Evolutionary conservation across 2,329 filamentous ascomycete species (phyloP).

Genomic region (Pestalotiopsis sp.): DNA sequence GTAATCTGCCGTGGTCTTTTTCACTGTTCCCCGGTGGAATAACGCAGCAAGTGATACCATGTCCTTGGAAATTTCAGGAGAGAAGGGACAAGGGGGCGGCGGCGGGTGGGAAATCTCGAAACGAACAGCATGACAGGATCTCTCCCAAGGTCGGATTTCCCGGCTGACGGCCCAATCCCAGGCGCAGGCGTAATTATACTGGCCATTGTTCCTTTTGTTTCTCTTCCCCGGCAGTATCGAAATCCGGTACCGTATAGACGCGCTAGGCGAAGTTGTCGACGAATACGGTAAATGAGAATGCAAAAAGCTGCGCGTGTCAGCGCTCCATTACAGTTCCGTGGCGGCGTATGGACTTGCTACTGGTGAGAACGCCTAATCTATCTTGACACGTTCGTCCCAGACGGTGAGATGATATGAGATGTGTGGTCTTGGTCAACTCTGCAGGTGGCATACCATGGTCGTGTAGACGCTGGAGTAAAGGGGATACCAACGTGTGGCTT

Average conservation of each 20-base stretch:
- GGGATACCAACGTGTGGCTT: too few species aligned
- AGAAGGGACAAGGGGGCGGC: not conserved
- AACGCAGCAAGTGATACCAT: not conserved
- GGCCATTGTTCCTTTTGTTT: too few species aligned
- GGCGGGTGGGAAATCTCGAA: not conserved
- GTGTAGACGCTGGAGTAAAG: too few species aligned
- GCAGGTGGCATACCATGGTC: too few species aligned
- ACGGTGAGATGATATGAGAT: not conserved
- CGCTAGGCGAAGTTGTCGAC: not conserved
- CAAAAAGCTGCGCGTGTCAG: not conserved
- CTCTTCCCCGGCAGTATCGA: not conserved
- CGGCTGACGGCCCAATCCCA: not conserved
- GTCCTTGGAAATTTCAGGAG: not conserved
- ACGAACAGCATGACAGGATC: not conserved
- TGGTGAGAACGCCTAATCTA: not conserved
- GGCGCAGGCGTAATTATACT: not conserved
- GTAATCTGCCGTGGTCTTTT: not conserved
- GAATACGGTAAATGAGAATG: not conserved
- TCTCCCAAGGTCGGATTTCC: not conserved
- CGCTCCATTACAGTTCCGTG: not conserved
- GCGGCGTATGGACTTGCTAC: not conserved
- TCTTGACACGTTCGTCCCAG: not conserved
- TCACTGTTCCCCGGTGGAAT: not conserved
- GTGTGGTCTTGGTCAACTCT: too few species aligned
- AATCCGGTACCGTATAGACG: not conserved